These are phyloP conservation scores for Citrus unshiu DNA, from an alignment of 345 rosid genomes.

Conservation along the genomic window DNA sequence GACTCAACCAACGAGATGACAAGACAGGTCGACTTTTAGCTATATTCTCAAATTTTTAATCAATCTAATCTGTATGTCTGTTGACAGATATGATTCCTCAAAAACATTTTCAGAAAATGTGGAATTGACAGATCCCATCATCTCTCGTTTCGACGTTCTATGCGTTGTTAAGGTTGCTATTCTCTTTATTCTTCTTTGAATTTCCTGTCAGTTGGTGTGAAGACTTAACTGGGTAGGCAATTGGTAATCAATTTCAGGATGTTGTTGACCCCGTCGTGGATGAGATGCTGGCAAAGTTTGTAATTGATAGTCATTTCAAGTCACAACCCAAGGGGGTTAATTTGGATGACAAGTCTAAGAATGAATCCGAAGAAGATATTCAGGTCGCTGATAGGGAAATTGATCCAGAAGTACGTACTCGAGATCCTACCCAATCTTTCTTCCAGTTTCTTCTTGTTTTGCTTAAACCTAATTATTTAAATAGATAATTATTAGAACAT, in stretches of 20 bases:
- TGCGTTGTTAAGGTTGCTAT: conserved; percentile 88
- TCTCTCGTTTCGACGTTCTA: conserved; percentile 89
- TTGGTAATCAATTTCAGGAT: conserved; percentile 56
- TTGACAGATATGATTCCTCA: conserved; percentile 86
- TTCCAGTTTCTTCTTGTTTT: conserved; percentile 3
- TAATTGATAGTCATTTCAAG: conserved; percentile 88
- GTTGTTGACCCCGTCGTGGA: conserved; percentile 90
- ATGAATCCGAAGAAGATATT: conserved; percentile 53
- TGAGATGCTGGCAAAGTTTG: conserved; percentile 95
- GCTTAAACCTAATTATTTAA: conserved; percentile 6
- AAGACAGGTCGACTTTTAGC: not conserved
- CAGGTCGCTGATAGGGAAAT: conserved; percentile 43
- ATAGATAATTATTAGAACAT: conserved; percentile 3
- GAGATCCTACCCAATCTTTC: not conserved
- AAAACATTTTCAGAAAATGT: conserved; percentile 86
- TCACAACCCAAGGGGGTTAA: conserved; percentile 82
- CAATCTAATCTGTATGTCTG: conserved; percentile 9
- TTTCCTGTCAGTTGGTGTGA: not conserved
- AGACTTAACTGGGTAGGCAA: not conserved
- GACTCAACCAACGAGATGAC: not conserved
- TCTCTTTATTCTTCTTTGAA: not conserved
- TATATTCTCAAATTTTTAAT: not conserved
- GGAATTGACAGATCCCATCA: conserved; percentile 91
- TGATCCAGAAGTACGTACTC: conserved; percentile 70
- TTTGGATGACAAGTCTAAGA: conserved; percentile 46